Base-by-base conservation (phyloP, 306 rosid genomes). In the Casuarina cunninghamiana region DNA sequence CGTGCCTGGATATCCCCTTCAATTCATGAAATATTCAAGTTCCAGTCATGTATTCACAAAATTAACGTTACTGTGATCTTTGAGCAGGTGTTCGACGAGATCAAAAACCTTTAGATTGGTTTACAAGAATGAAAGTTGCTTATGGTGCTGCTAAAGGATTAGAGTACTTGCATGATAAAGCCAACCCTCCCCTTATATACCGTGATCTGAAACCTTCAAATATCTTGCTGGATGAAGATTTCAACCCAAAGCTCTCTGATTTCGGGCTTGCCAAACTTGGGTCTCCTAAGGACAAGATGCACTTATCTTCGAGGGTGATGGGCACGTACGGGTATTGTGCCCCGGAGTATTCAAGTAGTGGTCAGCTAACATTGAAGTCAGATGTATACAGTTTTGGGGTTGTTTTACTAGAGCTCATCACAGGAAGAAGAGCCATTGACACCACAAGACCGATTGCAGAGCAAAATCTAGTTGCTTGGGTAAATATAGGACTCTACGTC, bases 401-500 rank as follows among this genome's bases (percentile, higher is more conserved):
- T 43, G 87, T 92, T 42, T 80, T 94, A 43, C 87, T 94, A 6
- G 98, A 94, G 85, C 93, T 94, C 80, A 88, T 94, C 4, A 90
- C 93, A 0, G 98, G 98, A 72, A 78, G 98, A 67, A 87, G 93
- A 73, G 93, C 91, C 54, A 7, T 94, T 72, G 97, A 94, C 74
- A 89, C 97, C 60, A 86, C 92, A 10, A 89, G 73, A 77, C 76
- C 97, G 10, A 77, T 81, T 65, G 78, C 88, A 7, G 96, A 94
- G 84, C 97, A 94, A 83, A 94, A 94, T 76, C 84, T 94, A 43
- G 98, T 94, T 77, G 43, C 95, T 79, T 94, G 98, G 98, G 97
- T 94, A 89, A 53, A 42, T 8, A 26, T 0, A 48, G 51, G 11
- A 48, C 12, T 8, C 9, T 10, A 10, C 13, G 0, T 3, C 51